Evolutionary conservation across 2,329 filamentous ascomycete species (phyloP).

Genomic region (Aspergillus pseudoglaucus): DNA sequence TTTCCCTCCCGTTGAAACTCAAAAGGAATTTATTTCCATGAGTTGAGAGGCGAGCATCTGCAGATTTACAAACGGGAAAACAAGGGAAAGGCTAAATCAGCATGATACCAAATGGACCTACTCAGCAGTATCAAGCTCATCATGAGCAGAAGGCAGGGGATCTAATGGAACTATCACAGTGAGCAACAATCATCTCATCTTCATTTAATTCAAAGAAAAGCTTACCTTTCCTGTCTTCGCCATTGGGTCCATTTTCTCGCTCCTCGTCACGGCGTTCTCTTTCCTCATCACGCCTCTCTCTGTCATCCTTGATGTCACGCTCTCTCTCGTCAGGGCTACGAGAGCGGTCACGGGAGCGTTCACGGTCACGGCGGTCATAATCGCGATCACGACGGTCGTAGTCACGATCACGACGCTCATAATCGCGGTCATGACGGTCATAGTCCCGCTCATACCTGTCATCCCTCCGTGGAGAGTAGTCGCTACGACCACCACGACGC

Average conservation of each 20-base stretch:
- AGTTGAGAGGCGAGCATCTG: neutral
- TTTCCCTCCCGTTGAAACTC: neutral
- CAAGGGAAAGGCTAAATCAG: slow-evolving; percentile 28
- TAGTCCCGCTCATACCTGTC: slow-evolving; percentile 73
- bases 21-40: neutral
- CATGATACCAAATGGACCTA: slow-evolving; percentile 34
- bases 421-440: slow-evolving; percentile 65
- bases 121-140: slow-evolving; percentile 94
- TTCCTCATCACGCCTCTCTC: slow-evolving; percentile 51
- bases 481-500: slow-evolving; percentile 51
- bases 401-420: slow-evolving; percentile 63
- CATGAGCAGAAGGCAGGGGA: slow-evolving; percentile 74
- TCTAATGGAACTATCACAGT: slow-evolving; percentile 52
- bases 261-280: slow-evolving; percentile 64
- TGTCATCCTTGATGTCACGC: slow-evolving; percentile 40
- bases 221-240: slow-evolving; percentile 83
- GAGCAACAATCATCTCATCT: slow-evolving; percentile 3
- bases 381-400: slow-evolving; percentile 56
- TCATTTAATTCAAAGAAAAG: neutral
- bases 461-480: slow-evolving; percentile 84
- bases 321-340: slow-evolving; percentile 61
- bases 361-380: slow-evolving; percentile 49
- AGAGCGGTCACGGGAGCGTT: slow-evolving; percentile 65
- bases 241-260: slow-evolving; percentile 71
- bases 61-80: neutral